Conservation (phyloP, 345 rosid genomes). For the Viola odorata region DNA sequence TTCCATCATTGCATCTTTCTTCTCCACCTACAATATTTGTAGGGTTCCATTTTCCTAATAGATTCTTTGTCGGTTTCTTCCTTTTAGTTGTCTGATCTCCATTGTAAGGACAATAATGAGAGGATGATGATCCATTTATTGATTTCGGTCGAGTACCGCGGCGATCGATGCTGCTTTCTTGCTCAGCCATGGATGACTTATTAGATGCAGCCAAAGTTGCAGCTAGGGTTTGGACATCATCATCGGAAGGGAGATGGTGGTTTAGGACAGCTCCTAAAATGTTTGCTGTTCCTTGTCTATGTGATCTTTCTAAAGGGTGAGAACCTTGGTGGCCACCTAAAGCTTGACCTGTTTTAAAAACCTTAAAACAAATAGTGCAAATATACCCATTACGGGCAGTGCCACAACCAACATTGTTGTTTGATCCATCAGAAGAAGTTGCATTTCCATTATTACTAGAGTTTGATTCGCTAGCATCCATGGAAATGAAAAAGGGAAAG, state of each 20-base stretch:
- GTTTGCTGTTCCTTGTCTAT: background rate
- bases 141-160: no score
- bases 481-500: no score
- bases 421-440: background rate
- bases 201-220: background rate
- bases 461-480: background rate
- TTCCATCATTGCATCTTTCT: background rate
- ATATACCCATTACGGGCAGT: background rate
- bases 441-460: background rate
- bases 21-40: background rate
- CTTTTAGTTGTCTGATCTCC: background rate
- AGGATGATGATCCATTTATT: background rate
- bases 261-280: constrained; percentile 7
- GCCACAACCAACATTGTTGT: background rate
- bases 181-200: background rate
- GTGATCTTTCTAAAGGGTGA: background rate
- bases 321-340: constrained; percentile 12
- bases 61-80: background rate
- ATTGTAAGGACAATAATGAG: background rate
- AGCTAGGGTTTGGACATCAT: background rate
- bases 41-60: background rate
- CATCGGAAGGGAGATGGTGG: background rate
- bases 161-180: no score
- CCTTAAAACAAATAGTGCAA: constrained; percentile 1
- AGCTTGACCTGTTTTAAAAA: background rate